Evolutionary conservation across 78 protist species (phyloP).

Genomic region (Dictyostelium capitatum): DNA sequence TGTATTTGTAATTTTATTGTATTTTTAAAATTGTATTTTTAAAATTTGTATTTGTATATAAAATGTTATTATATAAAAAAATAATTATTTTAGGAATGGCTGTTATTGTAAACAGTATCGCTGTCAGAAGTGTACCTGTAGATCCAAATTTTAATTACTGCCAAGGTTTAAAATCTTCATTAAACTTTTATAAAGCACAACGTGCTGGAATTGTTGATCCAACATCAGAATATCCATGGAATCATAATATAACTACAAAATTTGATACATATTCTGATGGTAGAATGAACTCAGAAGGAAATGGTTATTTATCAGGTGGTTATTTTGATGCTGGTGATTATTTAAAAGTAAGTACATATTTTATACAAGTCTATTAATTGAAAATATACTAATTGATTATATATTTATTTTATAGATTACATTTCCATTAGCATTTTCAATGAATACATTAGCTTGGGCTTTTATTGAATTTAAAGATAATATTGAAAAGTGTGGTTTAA

Average conservation of each 20-base stretch:
- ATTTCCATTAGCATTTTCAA: not conserved
- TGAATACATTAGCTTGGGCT: not conserved
- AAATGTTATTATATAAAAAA: not conserved
- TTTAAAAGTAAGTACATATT: not conserved
- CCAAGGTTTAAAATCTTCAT: not conserved
- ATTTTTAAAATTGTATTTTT: too few relatives aligned
- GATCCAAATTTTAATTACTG: not conserved
- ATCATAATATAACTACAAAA: not conserved
- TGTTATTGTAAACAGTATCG: too few relatives aligned
- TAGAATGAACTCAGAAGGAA: not conserved
- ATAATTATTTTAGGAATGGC: not conserved
- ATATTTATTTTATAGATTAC: too few relatives aligned
- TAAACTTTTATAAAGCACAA: not conserved
- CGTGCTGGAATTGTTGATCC: not conserved
- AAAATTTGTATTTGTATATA: too few relatives aligned
- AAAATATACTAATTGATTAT: too few relatives aligned
- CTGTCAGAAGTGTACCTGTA: not conserved
- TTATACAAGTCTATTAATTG: too few relatives aligned
- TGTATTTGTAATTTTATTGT: too few relatives aligned
- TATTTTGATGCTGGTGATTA: not conserved
- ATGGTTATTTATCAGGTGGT: conserved; percentile 1
- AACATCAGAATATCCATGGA: not conserved
- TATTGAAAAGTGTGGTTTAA: not conserved
- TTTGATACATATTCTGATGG: not conserved
- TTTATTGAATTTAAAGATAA: not conserved